phyloP scores from a whole-genome alignment of 2,329 filamentous ascomycete genomes.

The Sporothrix euskadiensis region DNA sequence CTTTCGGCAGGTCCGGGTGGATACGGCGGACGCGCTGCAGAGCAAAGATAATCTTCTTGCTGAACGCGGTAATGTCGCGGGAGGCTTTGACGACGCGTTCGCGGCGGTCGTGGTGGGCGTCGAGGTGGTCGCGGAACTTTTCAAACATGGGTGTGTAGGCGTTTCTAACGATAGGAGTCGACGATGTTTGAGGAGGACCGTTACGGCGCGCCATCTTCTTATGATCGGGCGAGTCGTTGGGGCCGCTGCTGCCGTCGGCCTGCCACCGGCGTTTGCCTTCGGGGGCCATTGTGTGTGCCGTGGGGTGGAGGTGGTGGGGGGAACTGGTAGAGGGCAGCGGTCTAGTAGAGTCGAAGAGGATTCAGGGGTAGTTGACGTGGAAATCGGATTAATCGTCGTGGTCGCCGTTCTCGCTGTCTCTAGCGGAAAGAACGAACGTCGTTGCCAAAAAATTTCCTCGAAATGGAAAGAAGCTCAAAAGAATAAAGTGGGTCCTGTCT shows the following conservation, averaged over 20 bases:
- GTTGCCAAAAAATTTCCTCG: not conserved
- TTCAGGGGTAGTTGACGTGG: not conserved
- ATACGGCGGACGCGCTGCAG: conserved; percentile 72
- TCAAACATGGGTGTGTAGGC: conserved; percentile 77
- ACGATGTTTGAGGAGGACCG: not conserved
- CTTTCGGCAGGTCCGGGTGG: conserved; percentile 62
- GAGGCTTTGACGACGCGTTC: conserved; percentile 89
- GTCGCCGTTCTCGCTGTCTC: not conserved
- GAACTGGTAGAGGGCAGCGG: not conserved
- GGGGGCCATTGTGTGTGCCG: conserved; percentile 20
- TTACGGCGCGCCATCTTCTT: conserved; percentile 38
- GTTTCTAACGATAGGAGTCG: conserved; percentile 42
- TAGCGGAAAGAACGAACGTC: conserved; percentile 6
- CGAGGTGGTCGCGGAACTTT: conserved; percentile 79
- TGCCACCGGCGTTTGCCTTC: conserved; percentile 54
- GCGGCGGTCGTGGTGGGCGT: conserved; percentile 89
- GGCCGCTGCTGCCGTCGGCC: conserved; percentile 44
- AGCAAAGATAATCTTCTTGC: conserved; percentile 94
- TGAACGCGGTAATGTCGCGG: conserved; percentile 86
- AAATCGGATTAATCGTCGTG: not conserved
- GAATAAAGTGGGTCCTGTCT: not conserved
- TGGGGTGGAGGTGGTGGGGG: not conserved
- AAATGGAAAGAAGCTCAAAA: conserved; percentile 2
- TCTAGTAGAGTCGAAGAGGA: not conserved
- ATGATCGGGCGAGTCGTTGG: conserved; percentile 11